Conservation (phyloP, 805 yeast genomes). For the Komagataella mondaviorum region DNA sequence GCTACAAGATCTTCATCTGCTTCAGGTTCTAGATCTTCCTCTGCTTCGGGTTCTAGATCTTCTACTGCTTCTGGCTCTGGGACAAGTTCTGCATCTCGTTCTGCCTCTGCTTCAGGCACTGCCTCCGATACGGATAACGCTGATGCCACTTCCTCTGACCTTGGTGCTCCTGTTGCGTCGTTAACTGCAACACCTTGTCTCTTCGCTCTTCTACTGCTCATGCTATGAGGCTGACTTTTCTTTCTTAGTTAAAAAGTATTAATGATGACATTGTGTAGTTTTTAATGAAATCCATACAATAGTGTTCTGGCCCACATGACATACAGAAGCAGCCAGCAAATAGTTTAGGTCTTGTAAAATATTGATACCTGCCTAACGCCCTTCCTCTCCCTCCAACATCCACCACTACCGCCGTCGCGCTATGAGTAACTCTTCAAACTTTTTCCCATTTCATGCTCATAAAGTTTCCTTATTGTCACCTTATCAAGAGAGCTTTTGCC, state of each 20-base stretch:
- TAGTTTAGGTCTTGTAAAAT: too few species aligned
- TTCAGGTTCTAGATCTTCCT: background rate
- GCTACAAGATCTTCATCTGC: background rate
- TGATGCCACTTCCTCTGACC: background rate
- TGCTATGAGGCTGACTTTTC: background rate
- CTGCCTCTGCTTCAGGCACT: background rate
- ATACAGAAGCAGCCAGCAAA: too few species aligned
- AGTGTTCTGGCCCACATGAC: too few species aligned
- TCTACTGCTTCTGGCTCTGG: background rate
- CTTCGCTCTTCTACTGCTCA: background rate
- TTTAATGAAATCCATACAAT: background rate
- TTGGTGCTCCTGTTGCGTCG: background rate
- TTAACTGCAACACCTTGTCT: background rate
- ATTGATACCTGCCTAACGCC: too few species aligned
- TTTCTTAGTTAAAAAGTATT: background rate
- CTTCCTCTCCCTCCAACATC: background rate
- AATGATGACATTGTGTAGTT: background rate
- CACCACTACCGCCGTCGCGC: background rate
- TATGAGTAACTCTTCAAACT: background rate
- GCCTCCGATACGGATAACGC: too few species aligned
- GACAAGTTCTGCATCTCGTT: background rate
- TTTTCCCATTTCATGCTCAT: background rate
- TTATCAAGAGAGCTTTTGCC: background rate
- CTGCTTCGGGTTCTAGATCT: background rate
- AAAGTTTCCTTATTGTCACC: background rate